A percentile compares a stretch with the other conserved stretches of the same genome.
Evolutionary conservation across 257 asterid species (phyloP).

Genomic region (Solanum corneliomulleri): DNA sequence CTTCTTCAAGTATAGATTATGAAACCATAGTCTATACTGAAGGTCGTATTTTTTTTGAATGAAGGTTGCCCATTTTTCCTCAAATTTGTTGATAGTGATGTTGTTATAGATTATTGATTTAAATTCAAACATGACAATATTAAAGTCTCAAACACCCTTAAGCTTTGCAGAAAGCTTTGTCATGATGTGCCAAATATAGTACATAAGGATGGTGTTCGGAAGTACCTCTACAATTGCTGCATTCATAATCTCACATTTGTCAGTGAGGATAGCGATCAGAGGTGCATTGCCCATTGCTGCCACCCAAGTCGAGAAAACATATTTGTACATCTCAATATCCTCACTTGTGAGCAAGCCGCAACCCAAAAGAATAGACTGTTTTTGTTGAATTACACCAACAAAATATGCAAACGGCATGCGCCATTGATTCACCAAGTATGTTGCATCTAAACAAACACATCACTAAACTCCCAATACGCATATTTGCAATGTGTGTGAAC

Average conservation of each 20-base stretch:
- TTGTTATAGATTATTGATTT: neutral
- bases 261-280: neutral
- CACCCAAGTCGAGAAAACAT: neutral
- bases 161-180: neutral
- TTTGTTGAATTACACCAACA: neutral
- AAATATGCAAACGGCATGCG: too few relatives aligned
- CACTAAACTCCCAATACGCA: neutral
- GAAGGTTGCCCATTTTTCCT: neutral
- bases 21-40: neutral
- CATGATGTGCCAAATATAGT: neutral
- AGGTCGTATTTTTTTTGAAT: neutral
- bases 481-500: neutral
- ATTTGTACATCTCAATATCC: neutral
- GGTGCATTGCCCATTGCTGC: neutral
- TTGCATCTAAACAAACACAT: neutral
- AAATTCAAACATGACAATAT: neutral
- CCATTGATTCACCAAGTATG: neutral
- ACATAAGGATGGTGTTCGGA: neutral
- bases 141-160: neutral
- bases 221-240: neutral
- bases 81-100: neutral
- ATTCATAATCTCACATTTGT: neutral
- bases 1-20: too few relatives aligned
- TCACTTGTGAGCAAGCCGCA: neutral
- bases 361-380: neutral